Conservation (phyloP, 805 yeast species). For the Metschnikowia peoriensis region DNA sequence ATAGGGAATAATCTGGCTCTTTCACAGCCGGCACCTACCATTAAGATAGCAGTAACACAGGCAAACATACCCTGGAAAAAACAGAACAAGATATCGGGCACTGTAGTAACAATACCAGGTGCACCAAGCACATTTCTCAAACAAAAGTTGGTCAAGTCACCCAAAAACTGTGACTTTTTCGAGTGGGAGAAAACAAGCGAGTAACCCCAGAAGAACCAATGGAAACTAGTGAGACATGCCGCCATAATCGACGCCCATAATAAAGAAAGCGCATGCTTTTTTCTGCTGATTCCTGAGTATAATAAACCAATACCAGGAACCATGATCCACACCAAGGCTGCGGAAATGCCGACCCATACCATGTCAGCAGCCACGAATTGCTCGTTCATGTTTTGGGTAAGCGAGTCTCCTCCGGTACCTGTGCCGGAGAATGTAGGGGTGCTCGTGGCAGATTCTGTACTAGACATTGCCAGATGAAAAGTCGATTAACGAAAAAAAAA, state of each 20-base stretch:
- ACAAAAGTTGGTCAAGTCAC: conserved; percentile 78
- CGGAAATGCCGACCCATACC: conserved; percentile 82
- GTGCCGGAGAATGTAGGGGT: conserved; percentile 9
- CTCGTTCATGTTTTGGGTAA: conserved; percentile 67
- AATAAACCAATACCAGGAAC: conserved; percentile 93
- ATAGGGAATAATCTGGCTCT: conserved; percentile 94
- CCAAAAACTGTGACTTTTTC: conserved; percentile 64
- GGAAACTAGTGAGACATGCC: conserved; percentile 77
- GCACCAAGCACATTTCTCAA: conserved; percentile 80
- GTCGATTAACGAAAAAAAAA: neutral
- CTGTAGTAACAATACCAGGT: conserved; percentile 59
- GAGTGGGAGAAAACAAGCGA: conserved; percentile 79
- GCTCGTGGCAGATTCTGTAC: conserved; percentile 7
- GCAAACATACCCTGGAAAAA: conserved; percentile 98
- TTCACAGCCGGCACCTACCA: conserved; percentile 98
- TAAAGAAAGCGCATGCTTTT: conserved; percentile 91
- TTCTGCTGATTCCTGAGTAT: conserved; percentile 91
- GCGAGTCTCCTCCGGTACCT: conserved; percentile 71
- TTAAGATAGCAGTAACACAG: conserved; percentile 83
- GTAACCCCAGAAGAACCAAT: conserved; percentile 88
- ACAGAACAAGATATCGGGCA: conserved; percentile 91
- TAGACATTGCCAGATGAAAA: conserved; percentile 4
- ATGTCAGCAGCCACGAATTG: conserved; percentile 73
- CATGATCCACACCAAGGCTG: conserved; percentile 90
- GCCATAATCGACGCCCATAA: conserved; percentile 95